Conservation (phyloP, 768 basidiomycete species). For the Russula sp. region DNA sequence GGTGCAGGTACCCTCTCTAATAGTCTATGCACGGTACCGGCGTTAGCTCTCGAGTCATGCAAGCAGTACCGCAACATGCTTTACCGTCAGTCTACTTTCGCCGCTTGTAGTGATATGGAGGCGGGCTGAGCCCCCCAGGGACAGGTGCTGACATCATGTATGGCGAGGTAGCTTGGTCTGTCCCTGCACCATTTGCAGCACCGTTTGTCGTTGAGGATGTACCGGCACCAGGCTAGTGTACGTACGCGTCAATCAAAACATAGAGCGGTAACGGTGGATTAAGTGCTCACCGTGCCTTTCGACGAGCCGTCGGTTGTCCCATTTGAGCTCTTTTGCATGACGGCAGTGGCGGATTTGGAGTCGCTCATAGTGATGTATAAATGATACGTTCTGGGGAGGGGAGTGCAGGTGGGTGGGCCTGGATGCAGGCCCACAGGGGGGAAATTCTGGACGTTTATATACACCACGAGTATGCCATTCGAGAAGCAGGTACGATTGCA, state of each 20-base stretch:
- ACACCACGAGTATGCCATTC: constrained; percentile 5
- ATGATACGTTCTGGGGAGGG: not conserved
- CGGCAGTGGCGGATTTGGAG: constrained; percentile 16
- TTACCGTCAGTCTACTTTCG: constrained; percentile 8
- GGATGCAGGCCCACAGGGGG: constrained; percentile 2
- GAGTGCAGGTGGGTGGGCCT: not conserved
- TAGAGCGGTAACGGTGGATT: constrained; percentile 89
- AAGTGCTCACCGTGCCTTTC: constrained; percentile 88
- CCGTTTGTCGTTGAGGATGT: constrained; percentile 45
- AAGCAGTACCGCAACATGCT: not conserved
- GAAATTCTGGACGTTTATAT: constrained; percentile 7
- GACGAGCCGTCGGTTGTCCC: constrained; percentile 49
- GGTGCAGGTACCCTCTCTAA: too few relatives aligned
- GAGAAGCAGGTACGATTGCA: constrained; percentile 11
- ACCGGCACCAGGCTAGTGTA: constrained; percentile 81
- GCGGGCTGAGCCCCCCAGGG: constrained; percentile 25
- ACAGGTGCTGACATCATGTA: constrained; percentile 18
- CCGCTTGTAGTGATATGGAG: constrained; percentile 22
- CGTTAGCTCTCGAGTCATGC: too few relatives aligned
- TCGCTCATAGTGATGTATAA: constrained; percentile 7
- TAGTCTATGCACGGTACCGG: too few relatives aligned
- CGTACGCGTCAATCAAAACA: constrained; percentile 77
- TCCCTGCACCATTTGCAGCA: not conserved
- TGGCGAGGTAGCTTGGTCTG: constrained; percentile 11
- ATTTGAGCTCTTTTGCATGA: constrained; percentile 18